These are phyloP conservation scores for Saitozyma podzolica DNA, from an alignment of 768 basidiomycete species.

Conservation along the genomic window DNA sequence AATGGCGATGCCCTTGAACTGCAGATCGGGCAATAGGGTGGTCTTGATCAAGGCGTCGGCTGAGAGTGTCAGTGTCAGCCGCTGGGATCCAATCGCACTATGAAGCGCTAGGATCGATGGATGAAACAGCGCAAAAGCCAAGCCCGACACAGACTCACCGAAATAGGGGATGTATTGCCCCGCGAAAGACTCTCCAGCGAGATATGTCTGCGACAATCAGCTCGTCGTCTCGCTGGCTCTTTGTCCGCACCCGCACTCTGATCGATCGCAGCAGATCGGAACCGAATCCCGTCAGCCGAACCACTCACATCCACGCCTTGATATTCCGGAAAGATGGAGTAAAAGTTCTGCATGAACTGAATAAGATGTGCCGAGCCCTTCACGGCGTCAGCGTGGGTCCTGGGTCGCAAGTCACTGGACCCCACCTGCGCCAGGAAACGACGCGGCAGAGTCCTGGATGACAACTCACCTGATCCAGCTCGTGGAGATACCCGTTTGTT, in stretches of 20 bases:
- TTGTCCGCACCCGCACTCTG: background rate
- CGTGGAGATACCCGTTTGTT: constrained; percentile 80
- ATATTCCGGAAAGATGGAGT: constrained; percentile 87
- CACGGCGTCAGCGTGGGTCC: background rate
- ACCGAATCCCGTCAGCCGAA: background rate
- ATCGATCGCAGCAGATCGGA: background rate
- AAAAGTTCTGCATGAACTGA: constrained; percentile 83
- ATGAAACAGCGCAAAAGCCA: background rate
- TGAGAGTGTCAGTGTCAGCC: constrained; percentile 43
- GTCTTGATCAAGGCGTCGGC: constrained; percentile 71
- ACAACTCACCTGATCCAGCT: constrained; percentile 64
- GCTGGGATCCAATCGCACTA: background rate
- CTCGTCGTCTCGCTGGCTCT: background rate
- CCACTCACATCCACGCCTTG: constrained; percentile 71
- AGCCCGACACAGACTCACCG: constrained; percentile 56
- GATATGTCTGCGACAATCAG: constrained; percentile 69
- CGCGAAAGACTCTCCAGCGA: constrained; percentile 94
- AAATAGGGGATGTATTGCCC: constrained; percentile 98
- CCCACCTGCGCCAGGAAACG: background rate
- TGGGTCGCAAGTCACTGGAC: background rate
- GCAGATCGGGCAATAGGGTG: constrained; percentile 61
- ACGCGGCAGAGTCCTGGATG: background rate
- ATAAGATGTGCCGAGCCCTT: constrained; percentile 77
- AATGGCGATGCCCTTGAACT: constrained; percentile 78
- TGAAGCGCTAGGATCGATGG: background rate